These are phyloP conservation scores for Tillandsia fasciculata DNA, from an alignment of 176 grass and related monocot species.

Conservation along the genomic window DNA sequence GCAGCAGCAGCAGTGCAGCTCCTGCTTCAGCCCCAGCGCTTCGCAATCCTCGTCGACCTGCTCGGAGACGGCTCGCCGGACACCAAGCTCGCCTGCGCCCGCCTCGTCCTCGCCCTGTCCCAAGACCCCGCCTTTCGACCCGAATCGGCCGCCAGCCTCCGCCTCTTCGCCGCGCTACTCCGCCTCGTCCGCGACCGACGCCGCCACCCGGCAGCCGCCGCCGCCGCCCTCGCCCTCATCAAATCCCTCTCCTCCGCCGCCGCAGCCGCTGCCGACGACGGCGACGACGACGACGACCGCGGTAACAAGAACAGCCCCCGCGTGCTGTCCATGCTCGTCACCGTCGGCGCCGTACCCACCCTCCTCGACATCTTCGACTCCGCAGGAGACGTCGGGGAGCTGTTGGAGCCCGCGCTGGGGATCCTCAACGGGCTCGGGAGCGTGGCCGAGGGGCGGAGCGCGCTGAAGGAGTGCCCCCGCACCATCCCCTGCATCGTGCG, in stretches of 20 bases:
- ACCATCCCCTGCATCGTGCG: slow-evolving; percentile 60
- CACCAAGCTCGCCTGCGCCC: slow-evolving; percentile 79
- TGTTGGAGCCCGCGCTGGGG: slow-evolving; percentile 49
- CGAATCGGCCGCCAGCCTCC: slow-evolving; percentile 75
- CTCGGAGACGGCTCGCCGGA: slow-evolving; percentile 78
- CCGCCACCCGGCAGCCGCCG: slow-evolving; percentile 37
- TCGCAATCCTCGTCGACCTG: slow-evolving; percentile 84
- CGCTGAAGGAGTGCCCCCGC: slow-evolving; percentile 69
- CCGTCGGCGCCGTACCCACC: slow-evolving; percentile 61
- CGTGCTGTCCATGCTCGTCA: slow-evolving; percentile 43
- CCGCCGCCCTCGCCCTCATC: slow-evolving; percentile 50
- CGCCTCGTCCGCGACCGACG: slow-evolving; percentile 67
- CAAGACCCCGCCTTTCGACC: slow-evolving; percentile 75
- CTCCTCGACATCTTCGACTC: slow-evolving; percentile 47
- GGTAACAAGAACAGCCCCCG: slow-evolving; percentile 3
- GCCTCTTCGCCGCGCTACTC: slow-evolving; percentile 69
- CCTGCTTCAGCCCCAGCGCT: slow-evolving; percentile 81
- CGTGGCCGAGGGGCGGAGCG: slow-evolving; percentile 34
- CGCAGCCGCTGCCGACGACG: no score
- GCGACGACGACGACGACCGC: no score
- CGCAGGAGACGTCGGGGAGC: slow-evolving; percentile 38
- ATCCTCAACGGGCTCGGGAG: slow-evolving; percentile 58
- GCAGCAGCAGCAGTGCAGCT: no score
- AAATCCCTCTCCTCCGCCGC: slow-evolving; percentile 42
- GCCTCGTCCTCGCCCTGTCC: slow-evolving; percentile 70